Evolutionary conservation across 2,329 filamentous ascomycete genomes (phyloP).

Genomic region (Microdochium nivale): DNA sequence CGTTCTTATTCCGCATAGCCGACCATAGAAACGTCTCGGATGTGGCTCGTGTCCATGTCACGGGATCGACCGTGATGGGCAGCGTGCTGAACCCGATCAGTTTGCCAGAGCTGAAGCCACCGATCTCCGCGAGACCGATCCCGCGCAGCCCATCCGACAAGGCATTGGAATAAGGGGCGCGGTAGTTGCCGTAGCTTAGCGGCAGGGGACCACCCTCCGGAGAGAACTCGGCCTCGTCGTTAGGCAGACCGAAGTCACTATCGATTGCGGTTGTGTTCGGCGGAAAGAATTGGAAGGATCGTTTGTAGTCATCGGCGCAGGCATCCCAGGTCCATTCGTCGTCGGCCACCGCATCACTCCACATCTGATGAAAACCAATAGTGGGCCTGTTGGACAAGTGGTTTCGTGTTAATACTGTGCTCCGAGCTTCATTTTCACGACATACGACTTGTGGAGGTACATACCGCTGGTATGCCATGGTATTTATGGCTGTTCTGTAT

Average conservation of each 20-base stretch:
- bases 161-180: constrained; percentile 12
- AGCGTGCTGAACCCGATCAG: not conserved
- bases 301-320: constrained; percentile 22
- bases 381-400: constrained; percentile 2
- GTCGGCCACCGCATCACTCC: constrained; percentile 22
- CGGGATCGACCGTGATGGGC: not conserved
- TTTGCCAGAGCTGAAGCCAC: not conserved
- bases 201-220: constrained; percentile 14
- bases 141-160: constrained; percentile 1
- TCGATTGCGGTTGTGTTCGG: constrained; percentile 12
- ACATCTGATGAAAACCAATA: constrained; percentile 14
- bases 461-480: constrained; percentile 17
- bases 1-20: not conserved
- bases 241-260: constrained; percentile 16
- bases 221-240: constrained; percentile 15
- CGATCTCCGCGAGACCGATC: not conserved
- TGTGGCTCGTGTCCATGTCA: not conserved
- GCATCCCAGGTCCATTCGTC: constrained; percentile 17
- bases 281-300: constrained; percentile 20
- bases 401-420: too few species aligned
- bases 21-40: not conserved
- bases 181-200: constrained; percentile 16
- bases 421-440: too few species aligned
- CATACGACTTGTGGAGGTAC: too few species aligned
- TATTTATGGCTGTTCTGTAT: constrained; percentile 12